Conservation (phyloP, 768 basidiomycete species). For the Lepiota subincarnata region DNA sequence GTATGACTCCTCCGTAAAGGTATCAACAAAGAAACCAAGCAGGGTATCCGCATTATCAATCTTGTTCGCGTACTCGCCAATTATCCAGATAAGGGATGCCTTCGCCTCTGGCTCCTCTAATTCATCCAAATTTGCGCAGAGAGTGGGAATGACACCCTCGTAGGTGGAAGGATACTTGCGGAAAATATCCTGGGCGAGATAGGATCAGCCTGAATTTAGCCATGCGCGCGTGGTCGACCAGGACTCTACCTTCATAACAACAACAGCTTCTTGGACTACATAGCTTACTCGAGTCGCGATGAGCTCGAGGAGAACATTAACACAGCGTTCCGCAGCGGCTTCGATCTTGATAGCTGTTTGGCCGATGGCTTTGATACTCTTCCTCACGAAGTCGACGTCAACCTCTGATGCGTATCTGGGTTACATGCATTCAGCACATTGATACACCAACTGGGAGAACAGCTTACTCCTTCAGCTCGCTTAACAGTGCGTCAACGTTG, state of each 20-base stretch:
- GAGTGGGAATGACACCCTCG: slow-evolving; percentile 92
- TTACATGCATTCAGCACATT: not conserved
- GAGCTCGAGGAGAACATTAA: slow-evolving; percentile 88
- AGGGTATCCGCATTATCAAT: slow-evolving; percentile 97
- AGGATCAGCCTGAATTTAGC: not conserved
- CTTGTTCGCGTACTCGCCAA: slow-evolving; percentile 96
- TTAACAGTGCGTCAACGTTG: slow-evolving; percentile 92
- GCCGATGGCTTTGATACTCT: slow-evolving; percentile 93
- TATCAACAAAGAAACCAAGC: slow-evolving; percentile 83
- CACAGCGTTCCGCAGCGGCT: slow-evolving; percentile 87
- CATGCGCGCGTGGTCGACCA: not conserved
- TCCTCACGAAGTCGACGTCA: slow-evolving; percentile 96
- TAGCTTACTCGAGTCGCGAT: slow-evolving; percentile 94
- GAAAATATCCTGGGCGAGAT: slow-evolving; percentile 80
- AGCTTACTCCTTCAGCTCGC: slow-evolving; percentile 91
- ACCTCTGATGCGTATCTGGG: slow-evolving; percentile 92
- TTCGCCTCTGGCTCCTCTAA: slow-evolving; percentile 98
- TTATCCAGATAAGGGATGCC: slow-evolving; percentile 98
- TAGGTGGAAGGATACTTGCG: slow-evolving; percentile 95
- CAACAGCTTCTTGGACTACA: slow-evolving; percentile 96
- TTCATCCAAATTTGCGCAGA: slow-evolving; percentile 94
- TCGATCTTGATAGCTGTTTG: slow-evolving; percentile 97
- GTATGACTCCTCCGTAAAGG: slow-evolving; percentile 92
- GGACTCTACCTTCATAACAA: slow-evolving; percentile 88
- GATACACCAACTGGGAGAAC: not conserved